phyloP scores from a whole-genome alignment of 2,329 filamentous ascomycete species.

The Colletotrichum gigasporum region DNA sequence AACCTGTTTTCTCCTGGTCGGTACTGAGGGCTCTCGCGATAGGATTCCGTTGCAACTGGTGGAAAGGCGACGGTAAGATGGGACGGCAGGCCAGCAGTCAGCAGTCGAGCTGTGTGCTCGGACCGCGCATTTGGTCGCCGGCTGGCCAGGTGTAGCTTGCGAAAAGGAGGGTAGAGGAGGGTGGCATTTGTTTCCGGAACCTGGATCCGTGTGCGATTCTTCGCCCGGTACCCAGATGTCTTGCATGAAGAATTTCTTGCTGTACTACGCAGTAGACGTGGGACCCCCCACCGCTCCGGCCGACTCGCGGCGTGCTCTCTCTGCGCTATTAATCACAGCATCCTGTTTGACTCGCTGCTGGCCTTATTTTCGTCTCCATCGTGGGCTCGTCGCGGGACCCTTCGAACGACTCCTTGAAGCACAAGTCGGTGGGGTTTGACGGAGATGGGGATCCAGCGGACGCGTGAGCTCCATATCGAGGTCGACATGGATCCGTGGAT shows the following conservation, averaged over 20 bases:
- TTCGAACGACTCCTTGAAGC: background rate
- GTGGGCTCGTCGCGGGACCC: background rate
- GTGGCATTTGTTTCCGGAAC: conserved; percentile 19
- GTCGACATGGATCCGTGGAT: background rate
- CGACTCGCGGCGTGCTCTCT: background rate
- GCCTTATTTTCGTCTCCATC: background rate
- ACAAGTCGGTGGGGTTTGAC: background rate
- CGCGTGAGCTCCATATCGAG: background rate
- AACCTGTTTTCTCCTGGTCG: conserved; percentile 14
- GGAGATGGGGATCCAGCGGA: background rate
- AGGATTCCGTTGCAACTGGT: background rate
- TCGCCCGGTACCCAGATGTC: background rate
- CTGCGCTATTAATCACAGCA: conserved; percentile 14
- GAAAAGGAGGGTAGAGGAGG: background rate
- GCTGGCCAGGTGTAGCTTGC: conserved; percentile 12
- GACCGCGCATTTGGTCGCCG: background rate
- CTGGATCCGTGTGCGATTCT: conserved; percentile 1
- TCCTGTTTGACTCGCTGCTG: conserved; percentile 3
- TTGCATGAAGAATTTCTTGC: background rate
- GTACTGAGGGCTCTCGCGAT: background rate
- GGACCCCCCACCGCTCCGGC: background rate
- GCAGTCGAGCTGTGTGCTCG: conserved; percentile 15
- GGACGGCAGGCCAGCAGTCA: conserved; percentile 12
- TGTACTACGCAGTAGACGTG: too few relatives aligned
- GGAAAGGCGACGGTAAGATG: background rate